A percentile compares a stretch with the other conserved stretches of the same genome.
Evolutionary conservation across 352 stramenopile species (phyloP).

Genomic region (Thraustochytrium striatum): DNA sequence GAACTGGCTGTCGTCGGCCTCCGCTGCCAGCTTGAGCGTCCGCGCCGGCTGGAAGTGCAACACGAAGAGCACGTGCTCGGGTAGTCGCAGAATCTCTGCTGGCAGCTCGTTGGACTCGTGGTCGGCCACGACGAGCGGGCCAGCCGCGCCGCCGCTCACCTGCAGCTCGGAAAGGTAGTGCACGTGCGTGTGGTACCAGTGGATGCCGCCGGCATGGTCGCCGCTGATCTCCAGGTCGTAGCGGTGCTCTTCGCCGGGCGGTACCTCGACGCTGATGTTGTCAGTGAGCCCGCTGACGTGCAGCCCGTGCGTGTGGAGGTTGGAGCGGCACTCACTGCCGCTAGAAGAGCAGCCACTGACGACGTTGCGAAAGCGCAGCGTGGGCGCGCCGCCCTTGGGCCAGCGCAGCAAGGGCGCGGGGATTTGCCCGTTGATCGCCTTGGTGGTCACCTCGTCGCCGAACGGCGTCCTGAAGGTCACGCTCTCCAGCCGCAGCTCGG

Average conservation of each 20-base stretch:
- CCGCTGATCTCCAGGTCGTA: conserved; percentile 51
- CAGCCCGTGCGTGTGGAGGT: conserved; percentile 27
- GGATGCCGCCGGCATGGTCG: conserved; percentile 52
- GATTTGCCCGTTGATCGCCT: too few relatives aligned
- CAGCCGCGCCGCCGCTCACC: conserved; percentile 65
- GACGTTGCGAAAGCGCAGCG: neutral
- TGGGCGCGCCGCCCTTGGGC: neutral
- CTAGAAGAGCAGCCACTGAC: too few relatives aligned
- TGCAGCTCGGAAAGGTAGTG: conserved; percentile 64
- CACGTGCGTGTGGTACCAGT: conserved; percentile 57
- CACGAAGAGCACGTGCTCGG: too few relatives aligned
- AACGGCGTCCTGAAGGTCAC: too few relatives aligned
- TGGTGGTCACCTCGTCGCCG: neutral
- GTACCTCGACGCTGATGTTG: conserved; percentile 1
- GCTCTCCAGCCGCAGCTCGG: neutral
- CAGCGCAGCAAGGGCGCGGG: neutral
- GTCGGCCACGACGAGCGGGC: conserved; percentile 56
- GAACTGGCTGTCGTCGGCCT: too few relatives aligned
- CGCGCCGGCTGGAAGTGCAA: too few relatives aligned
- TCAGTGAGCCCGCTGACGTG: conserved; percentile 8
- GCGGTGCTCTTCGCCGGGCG: neutral
- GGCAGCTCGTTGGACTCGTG: conserved; percentile 11
- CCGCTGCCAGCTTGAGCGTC: too few relatives aligned
- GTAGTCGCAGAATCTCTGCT: neutral
- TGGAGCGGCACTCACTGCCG: too few relatives aligned